A percentile compares a stretch with the other conserved stretches of the same genome.
phyloP scores from a whole-genome alignment of 2,329 filamentous ascomycete species.

The Domatiomyces globalis region DNA sequence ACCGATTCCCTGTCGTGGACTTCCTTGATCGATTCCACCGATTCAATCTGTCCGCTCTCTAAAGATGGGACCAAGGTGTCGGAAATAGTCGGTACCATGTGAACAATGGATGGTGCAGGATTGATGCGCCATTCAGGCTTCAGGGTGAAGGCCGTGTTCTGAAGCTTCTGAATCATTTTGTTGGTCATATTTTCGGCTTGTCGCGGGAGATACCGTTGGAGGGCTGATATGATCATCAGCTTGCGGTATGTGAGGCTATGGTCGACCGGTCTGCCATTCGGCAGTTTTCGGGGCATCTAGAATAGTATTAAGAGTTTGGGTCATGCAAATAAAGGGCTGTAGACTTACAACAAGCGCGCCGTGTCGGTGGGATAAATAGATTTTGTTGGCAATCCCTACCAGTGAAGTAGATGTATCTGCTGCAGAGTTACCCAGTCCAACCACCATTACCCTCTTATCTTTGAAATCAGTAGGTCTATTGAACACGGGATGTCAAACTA shows the following conservation, averaged over 20 bases:
- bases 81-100: conserved; percentile 21
- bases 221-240: conserved; percentile 5
- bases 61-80: conserved; percentile 21
- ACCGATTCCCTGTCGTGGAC: conserved; percentile 19
- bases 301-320: not conserved
- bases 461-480: conserved; percentile 8
- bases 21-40: conserved; percentile 2
- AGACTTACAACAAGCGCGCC: conserved; percentile 13
- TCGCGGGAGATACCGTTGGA: conserved; percentile 7
- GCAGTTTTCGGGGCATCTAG: conserved; percentile 10
- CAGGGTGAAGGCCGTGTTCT: conserved; percentile 6
- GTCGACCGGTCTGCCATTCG: conserved; percentile 15
- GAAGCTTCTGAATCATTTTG: conserved; percentile 6
- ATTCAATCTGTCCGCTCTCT: conserved; percentile 19
- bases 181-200: conserved; percentile 6
- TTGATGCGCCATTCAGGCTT: conserved; percentile 18
- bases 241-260: conserved; percentile 14
- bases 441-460: conserved; percentile 16
- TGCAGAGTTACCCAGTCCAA: conserved; percentile 20
- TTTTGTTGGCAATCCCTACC: conserved; percentile 9
- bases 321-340: not conserved
- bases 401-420: conserved; percentile 18
- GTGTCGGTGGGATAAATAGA: conserved; percentile 16
- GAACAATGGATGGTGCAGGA: conserved; percentile 19
- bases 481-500: not conserved